phyloP scores from a whole-genome alignment of 2,329 filamentous ascomycete species.

The Beauveria bassiana region DNA sequence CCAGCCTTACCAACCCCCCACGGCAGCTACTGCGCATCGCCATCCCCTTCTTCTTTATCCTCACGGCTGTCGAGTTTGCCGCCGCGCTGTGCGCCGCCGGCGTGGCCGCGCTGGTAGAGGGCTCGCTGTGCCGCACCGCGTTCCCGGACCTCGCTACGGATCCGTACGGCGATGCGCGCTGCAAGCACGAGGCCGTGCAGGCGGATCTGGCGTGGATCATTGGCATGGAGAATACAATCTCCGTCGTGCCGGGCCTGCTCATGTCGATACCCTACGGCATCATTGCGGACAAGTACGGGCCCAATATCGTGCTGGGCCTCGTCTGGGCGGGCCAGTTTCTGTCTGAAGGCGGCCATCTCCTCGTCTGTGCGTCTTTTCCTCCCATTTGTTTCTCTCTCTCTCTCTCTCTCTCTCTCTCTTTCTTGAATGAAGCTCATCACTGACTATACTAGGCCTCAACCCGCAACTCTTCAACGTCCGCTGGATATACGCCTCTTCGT shows the following conservation, averaged over 20 bases:
- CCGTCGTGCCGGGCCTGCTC: conserved; percentile 4
- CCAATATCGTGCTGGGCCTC: neutral
- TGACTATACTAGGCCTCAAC: neutral
- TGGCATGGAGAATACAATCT: conserved; percentile 5
- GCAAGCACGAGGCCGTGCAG: conserved; percentile 9
- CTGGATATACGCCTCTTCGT: conserved; percentile 7
- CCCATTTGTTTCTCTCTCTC: neutral
- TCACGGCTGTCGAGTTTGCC: conserved; percentile 1
- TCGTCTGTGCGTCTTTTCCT: neutral
- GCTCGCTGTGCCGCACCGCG: neutral
- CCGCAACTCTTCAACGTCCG: conserved; percentile 5
- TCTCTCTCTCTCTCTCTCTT: neutral
- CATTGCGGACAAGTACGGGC: conserved; percentile 6
- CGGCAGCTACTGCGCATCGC: neutral
- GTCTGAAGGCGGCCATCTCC: neutral
- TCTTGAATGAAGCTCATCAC: neutral
- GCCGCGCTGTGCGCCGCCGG: neutral
- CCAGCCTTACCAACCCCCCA: no score
- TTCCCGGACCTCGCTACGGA: neutral
- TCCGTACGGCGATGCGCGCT: conserved; percentile 6
- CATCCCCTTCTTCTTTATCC: neutral
- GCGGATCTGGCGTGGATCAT: conserved; percentile 7
- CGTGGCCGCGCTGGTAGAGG: conserved; percentile 7
- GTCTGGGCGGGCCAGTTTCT: conserved; percentile 4
- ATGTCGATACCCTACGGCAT: conserved; percentile 7